These are phyloP conservation scores for Ophiocordyceps camponoti-rufipedis DNA, from an alignment of 2,329 filamentous ascomycete genomes.

Conservation along the genomic window DNA sequence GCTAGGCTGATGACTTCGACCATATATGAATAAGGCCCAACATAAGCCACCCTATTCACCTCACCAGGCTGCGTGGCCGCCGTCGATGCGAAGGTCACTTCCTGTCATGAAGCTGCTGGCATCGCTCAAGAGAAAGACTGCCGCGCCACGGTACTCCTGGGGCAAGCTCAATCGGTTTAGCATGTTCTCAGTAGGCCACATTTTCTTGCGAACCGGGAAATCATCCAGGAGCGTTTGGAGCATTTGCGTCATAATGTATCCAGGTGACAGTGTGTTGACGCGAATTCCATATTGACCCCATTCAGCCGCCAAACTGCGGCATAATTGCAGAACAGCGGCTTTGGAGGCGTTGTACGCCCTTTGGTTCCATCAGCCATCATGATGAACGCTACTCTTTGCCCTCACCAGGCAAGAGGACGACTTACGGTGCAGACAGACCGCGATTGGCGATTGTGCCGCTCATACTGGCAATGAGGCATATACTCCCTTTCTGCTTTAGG, in stretches of 20 bases:
- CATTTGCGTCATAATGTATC: slow-evolving; percentile 72
- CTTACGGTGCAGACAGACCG: slow-evolving; percentile 40
- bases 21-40: background rate
- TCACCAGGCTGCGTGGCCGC: slow-evolving; percentile 47
- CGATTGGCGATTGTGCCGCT: slow-evolving; percentile 48
- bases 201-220: slow-evolving; percentile 45
- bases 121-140: slow-evolving; percentile 55
- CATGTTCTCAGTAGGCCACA: slow-evolving; percentile 80
- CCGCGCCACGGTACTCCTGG: slow-evolving; percentile 53
- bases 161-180: slow-evolving; percentile 49
- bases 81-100: slow-evolving; percentile 51
- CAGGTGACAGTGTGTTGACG: slow-evolving; percentile 66
- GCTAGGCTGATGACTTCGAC: background rate
- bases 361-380: background rate
- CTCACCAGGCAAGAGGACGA: slow-evolving; percentile 2
- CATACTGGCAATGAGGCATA: slow-evolving; percentile 54
- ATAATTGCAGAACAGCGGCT: slow-evolving; percentile 54
- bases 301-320: slow-evolving; percentile 51
- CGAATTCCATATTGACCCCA: slow-evolving; percentile 58
- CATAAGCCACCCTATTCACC: background rate
- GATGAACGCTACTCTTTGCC: background rate
- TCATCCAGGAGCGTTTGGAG: slow-evolving; percentile 61
- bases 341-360: slow-evolving; percentile 63
- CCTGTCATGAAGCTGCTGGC: slow-evolving; percentile 61
- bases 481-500: slow-evolving; percentile 37